Base-by-base conservation (phyloP, 1,139 yeast genomes). In the Candida tunisiensis region DNA sequence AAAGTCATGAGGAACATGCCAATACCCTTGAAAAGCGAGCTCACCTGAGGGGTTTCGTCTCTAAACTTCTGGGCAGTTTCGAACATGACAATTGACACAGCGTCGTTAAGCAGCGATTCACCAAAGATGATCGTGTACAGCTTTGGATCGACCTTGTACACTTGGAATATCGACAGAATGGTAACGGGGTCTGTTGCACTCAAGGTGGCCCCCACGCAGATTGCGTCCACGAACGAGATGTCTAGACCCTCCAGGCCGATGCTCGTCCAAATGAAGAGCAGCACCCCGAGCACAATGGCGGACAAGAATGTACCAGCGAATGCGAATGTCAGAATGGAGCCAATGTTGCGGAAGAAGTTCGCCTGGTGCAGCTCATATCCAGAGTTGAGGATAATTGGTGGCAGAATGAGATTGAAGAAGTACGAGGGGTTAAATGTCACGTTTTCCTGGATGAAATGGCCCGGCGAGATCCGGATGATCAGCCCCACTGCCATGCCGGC, bases 151-250 rank as follows among this genome's bases (percentile, higher is more conserved):
- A 91, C 99, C 50, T 85, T 83, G 55, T 91, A 88, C 10, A 96
- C 92, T 45, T 88, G 88, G 62, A 91, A 91, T 34, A 91, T 91
- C 9, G 96, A 83, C 41, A 91, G 58, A 45, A 91, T 88, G 1
- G 99, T 91, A 19, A 91, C 96, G 0, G 99, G 99, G 49, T 91
- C 99, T 1, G 99, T 91, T 14, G 99, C 99, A 0, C 94, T 80
- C 26, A 91, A 62, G 0, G 98, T 85, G 3, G 99, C 98, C 8
- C 98, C 99, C 8, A 91, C 93, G 0, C 94, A 88, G 33, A 91
- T 63, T 0, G 98, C 95, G 49, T 88, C 96, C 15, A 88, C 93
- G 53, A 88, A 83, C 30, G 93, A 88, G 33, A 91, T 69, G 35
- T 74, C 59, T 28, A 88, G 69, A 17, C 88, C 80, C 49, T 91